Conservation (phyloP, 177 flowering plant species). For the Vitis hybrid region DNA sequence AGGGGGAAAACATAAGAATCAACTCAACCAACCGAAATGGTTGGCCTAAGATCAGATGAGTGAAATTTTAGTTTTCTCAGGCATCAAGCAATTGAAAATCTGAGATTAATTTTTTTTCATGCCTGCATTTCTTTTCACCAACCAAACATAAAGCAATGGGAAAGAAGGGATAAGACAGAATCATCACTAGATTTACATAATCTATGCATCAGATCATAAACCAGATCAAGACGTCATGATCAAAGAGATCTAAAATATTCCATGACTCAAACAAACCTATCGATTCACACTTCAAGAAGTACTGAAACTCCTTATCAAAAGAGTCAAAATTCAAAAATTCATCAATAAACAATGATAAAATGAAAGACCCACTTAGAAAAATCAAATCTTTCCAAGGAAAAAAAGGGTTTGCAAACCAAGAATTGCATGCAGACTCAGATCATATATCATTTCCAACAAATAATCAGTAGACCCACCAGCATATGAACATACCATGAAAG, state of each 20-base stretch:
- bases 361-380: constrained; percentile 6
- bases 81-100: too few species aligned
- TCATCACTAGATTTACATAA: not conserved
- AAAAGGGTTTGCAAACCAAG: not conserved
- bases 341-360: constrained; percentile 6
- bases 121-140: too few species aligned
- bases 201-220: constrained; percentile 1
- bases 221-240: not conserved
- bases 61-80: too few species aligned
- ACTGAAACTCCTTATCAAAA: constrained; percentile 1
- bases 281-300: constrained; percentile 1
- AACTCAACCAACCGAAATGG: too few species aligned
- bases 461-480: not conserved
- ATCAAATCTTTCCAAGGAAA: not conserved
- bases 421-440: constrained; percentile 6
- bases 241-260: constrained; percentile 13
- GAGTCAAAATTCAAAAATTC: constrained; percentile 1
- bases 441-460: not conserved
- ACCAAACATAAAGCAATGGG: too few species aligned
- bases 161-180: too few species aligned
- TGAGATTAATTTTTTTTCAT: too few species aligned
- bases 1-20: too few species aligned
- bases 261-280: not conserved
- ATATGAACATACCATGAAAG: not conserved
- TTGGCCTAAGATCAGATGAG: too few species aligned